Evolutionary conservation across 352 stramenopile species (phyloP).

Genomic region (Globisporangium orthogonon): DNA sequence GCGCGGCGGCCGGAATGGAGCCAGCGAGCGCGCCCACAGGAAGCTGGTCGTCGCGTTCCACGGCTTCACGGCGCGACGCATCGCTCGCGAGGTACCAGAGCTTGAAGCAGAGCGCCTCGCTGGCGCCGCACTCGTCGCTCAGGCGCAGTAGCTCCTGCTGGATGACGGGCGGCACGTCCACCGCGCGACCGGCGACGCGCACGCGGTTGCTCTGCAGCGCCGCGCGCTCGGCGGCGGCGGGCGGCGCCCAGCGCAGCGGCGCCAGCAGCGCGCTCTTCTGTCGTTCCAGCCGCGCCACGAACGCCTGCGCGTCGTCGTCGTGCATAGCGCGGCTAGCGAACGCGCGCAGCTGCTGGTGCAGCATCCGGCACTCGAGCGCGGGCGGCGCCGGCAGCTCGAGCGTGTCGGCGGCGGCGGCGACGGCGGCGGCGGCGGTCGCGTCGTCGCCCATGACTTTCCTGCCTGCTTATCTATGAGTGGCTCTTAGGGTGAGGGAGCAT

Average conservation of each 20-base stretch:
- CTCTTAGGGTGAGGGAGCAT: neutral
- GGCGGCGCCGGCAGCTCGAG: conserved; percentile 47
- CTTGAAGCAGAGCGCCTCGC: conserved; percentile 60
- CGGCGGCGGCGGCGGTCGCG: neutral
- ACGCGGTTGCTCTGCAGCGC: conserved; percentile 60
- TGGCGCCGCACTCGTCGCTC: conserved; percentile 68
- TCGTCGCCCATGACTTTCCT: neutral
- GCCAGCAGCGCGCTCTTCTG: conserved; percentile 35
- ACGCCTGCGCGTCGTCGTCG: conserved; percentile 49
- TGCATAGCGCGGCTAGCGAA: conserved; percentile 63
- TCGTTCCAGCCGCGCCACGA: conserved; percentile 45
- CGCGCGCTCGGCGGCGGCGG: conserved; percentile 38
- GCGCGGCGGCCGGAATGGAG: conserved; percentile 58
- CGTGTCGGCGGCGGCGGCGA: conserved; percentile 6
- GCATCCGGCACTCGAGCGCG: conserved; percentile 57
- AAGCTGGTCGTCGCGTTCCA: conserved; percentile 70
- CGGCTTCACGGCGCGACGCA: conserved; percentile 48
- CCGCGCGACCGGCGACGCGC: conserved; percentile 47
- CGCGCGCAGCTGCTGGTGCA: conserved; percentile 64
- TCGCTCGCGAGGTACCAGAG: conserved; percentile 80
- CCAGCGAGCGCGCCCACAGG: conserved; percentile 29
- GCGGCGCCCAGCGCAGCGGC: conserved; percentile 29
- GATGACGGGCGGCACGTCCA: conserved; percentile 73
- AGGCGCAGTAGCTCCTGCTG: conserved; percentile 77
- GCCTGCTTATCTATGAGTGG: neutral